Percentiles rank a stretch among this genome's conserved stretches.
phyloP scores from a whole-genome alignment of 257 asterid genomes.

The Lantana camara region DNA sequence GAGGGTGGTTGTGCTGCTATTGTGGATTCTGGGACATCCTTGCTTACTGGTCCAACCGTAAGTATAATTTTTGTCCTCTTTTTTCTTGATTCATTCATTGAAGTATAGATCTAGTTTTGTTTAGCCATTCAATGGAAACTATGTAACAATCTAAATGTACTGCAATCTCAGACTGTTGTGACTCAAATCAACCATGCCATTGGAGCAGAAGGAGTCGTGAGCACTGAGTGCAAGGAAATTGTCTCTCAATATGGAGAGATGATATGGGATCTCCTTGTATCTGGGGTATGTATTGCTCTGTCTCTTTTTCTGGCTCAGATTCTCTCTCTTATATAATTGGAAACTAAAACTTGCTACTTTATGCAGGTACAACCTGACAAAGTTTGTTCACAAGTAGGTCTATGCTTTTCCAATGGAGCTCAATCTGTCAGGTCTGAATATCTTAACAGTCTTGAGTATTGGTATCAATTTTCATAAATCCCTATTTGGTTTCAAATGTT shows the following conservation, averaged over 20 bases:
- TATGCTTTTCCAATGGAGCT: slow-evolving; percentile 57
- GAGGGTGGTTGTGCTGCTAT: slow-evolving; percentile 90
- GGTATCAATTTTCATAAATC: too few relatives aligned
- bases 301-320: not conserved
- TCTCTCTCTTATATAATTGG: not conserved
- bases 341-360: slow-evolving; percentile 1
- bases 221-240: slow-evolving; percentile 77
- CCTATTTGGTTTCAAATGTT: not conserved
- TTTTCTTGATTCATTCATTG: slow-evolving; percentile 10
- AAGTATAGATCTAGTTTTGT: not conserved
- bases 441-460: not conserved
- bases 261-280: slow-evolving; percentile 81
- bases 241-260: slow-evolving; percentile 76
- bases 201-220: slow-evolving; percentile 89
- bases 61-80: slow-evolving; percentile 23
- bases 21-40: slow-evolving; percentile 95
- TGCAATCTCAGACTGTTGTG: slow-evolving; percentile 60
- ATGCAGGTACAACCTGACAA: slow-evolving; percentile 70
- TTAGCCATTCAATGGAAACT: slow-evolving; percentile 6
- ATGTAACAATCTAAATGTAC: slow-evolving; percentile 1
- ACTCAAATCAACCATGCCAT: slow-evolving; percentile 92
- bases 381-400: slow-evolving; percentile 75
- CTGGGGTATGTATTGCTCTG: slow-evolving; percentile 52
- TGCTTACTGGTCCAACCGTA: slow-evolving; percentile 94
- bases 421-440: slow-evolving; percentile 55